Evolutionary conservation across 306 rosid genomes (phyloP), one percentile per base, ranked within the genome.

Genomic region (Cucurbita argyrosperma): DNA sequence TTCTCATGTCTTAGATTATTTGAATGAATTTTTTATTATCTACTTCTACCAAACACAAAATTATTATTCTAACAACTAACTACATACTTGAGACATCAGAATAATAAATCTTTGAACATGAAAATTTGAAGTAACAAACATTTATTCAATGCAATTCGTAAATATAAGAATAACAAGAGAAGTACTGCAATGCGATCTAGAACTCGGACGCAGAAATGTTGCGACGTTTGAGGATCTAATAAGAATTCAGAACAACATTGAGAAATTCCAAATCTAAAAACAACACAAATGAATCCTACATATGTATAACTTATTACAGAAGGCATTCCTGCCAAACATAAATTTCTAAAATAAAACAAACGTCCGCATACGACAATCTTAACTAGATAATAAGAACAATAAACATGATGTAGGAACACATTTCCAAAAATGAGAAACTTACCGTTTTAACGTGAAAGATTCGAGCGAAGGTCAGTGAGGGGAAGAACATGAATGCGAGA

Each of bases 171-270:
- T 40, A 40, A 1, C 35, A 30, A 30, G 43, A 40, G 43, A 63
- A 90, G 57, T 74, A 93, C 89, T 56, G 92, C 87, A 66, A 93
- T 84, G 57, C 97, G 87, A 76, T 93, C 98, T 74, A 93, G 93
- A 47, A 80, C 88, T 76, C 78, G 85, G 71, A 84, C 90, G 74
- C 89, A 86, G 79, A 90, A 93, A 58, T 46, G 75, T 79, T 86
- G 93, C 83, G 83, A 76, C 57, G 76, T 79, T 66, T 88, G 80
- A 82, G 88, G 89, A 78, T 90, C 97, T 59, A 87, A 8, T 54
- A 18, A n/a, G 3, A 8, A 0, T 54, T 54, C 4, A 54, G 30
- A 16, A 54, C 59, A 54, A 7, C 4, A 56, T 8, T 21, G 10
- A 56, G 12, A 56, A 56, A 8, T 1, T 6, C n/a, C 58, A 18